Base-by-base conservation (phyloP, 257 asterid genomes). In the Nicotiana benthamiana region DNA sequence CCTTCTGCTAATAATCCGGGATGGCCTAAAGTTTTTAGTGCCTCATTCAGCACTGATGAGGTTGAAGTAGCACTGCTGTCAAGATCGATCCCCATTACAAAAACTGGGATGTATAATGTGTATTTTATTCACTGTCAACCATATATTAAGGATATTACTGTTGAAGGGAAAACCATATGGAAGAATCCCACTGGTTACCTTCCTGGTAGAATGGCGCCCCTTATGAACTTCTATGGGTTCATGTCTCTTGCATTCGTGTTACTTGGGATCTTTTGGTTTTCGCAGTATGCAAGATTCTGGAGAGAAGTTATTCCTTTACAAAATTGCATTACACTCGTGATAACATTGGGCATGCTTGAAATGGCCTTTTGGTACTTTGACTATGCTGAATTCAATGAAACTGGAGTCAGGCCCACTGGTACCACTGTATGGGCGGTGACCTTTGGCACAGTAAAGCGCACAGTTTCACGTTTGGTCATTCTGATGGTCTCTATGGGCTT, bases 181-280 rank as follows among this genome's bases (percentile, higher is more conserved):
- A 96, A 94, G 87, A 96, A 96, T 77, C 97, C 97, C 22, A 86
- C 88, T 6, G 99, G 99, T 75, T 96, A 91, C 85, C 87, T 96
- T 52, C 99, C 98, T 30, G 99, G 99, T 80, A 89, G 99, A 85
- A 96, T 96, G 99, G 97, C 99, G 59, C 99, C 99, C 2, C 92
- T 96, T 52, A 90, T 88, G 99, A 90, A 88, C 66, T 96, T 94
- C 84, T 96, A 88, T 36, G 94, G 97, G 65, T 86, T 89, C 85
- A 93, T 96, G 97, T 94, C 99, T 78, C 91, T 96, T 67, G 92
- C 97, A 72, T 94, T 92, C 75, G 91, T 92, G 79, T 79, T 92
- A 67, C 97, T 96, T 26, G 97, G 99, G 8, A 16, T 94, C 46
- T 94, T 91, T 87, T 96, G 98, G 99, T 96, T 96, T 89, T 92